Conservation (phyloP, 306 rosid species). For the Prunus armeniaca region DNA sequence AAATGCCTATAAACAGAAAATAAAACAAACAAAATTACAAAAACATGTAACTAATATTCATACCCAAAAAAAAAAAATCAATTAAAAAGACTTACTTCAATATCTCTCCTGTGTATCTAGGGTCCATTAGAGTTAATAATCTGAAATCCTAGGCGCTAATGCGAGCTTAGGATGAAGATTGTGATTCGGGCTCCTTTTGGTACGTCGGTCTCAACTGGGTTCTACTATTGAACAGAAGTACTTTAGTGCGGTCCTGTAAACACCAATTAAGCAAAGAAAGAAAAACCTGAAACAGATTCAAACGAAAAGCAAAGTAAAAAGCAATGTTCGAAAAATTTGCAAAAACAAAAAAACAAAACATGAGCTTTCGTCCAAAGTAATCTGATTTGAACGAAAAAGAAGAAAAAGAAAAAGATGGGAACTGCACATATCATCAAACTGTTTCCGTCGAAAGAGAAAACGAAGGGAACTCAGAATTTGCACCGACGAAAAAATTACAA, state of each 20-base stretch:
- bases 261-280: background rate
- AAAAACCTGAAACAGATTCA: background rate
- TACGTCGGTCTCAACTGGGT: background rate
- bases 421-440: background rate
- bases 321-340: background rate
- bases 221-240: background rate
- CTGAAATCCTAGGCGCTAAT: slow-evolving; percentile 2
- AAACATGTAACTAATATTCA: background rate
- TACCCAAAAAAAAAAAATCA: background rate
- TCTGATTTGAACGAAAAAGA: background rate
- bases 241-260: background rate
- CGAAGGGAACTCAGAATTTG: background rate
- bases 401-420: background rate
- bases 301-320: background rate
- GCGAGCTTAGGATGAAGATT: background rate
- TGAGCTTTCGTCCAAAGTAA: background rate
- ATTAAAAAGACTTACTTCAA: slow-evolving; percentile 33
- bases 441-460: background rate
- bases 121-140: slow-evolving; percentile 30
- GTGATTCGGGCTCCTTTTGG: background rate
- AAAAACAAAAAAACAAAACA: background rate
- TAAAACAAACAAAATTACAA: background rate
- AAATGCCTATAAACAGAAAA: slow-evolving; percentile 35
- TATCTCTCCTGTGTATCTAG: slow-evolving; percentile 39
- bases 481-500: background rate